A percentile compares a stretch with the other conserved stretches of the same genome.
These are phyloP conservation scores for Malassezia obtusa DNA, from an alignment of 1,284 basidiomycete genomes.

Conservation along the genomic window DNA sequence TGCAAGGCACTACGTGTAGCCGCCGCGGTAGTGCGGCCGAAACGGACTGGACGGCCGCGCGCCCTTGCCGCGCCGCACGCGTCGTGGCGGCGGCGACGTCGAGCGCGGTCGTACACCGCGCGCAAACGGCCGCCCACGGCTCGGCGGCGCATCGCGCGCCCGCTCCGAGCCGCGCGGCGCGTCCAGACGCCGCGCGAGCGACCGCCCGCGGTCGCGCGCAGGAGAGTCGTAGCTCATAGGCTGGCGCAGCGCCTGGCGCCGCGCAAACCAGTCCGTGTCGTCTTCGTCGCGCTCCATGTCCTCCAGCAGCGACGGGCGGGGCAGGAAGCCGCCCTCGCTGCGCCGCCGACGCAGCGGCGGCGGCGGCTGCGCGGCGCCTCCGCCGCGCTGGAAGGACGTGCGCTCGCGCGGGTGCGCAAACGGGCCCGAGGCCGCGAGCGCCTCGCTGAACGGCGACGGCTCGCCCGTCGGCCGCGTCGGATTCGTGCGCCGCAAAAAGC, in stretches of 20 bases:
- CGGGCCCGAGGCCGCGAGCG: conserved; percentile 63
- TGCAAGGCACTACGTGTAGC: conserved; percentile 12
- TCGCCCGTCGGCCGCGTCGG: conserved; percentile 54
- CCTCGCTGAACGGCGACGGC: conserved; percentile 64
- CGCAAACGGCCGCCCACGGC: background rate
- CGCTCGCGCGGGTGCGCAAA: conserved; percentile 42
- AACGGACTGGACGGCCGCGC: background rate
- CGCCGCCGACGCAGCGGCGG: background rate
- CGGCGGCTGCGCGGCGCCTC: background rate
- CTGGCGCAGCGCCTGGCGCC: conserved; percentile 7
- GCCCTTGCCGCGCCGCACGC: background rate
- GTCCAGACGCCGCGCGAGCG: background rate
- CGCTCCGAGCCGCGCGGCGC: background rate
- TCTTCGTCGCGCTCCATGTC: conserved; percentile 4
- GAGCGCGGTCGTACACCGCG: background rate
- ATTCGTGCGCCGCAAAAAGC: conserved; percentile 55
- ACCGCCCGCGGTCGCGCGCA: background rate
- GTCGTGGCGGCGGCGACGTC: background rate
- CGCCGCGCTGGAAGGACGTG: background rate
- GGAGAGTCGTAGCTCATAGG: background rate
- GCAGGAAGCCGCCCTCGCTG: background rate
- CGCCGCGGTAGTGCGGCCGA: conserved; percentile 10
- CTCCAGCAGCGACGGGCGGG: conserved; percentile 5
- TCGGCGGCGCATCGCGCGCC: background rate
- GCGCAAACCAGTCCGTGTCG: conserved; percentile 12